A percentile compares a stretch with the other conserved stretches of the same genome.
Conservation (phyloP, 129 eudicot genomes). For the Sambucus nigra region DNA sequence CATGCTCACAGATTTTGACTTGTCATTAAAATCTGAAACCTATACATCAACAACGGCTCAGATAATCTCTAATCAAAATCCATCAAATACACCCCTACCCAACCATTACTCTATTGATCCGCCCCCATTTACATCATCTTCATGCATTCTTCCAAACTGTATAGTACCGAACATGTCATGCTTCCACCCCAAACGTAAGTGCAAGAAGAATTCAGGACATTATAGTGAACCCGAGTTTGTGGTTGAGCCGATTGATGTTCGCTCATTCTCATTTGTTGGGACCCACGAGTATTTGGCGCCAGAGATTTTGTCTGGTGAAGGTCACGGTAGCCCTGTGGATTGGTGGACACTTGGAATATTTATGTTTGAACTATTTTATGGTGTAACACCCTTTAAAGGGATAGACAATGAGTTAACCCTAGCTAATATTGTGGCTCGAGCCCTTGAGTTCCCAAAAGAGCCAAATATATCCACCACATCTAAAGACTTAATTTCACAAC, state of each 20-base stretch:
- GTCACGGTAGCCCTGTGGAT: slow-evolving; percentile 83
- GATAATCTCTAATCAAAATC: slow-evolving; percentile 53
- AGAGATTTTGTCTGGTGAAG: slow-evolving; percentile 74
- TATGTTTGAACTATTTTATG: slow-evolving; percentile 60
- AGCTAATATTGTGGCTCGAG: slow-evolving; percentile 67
- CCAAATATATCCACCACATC: slow-evolving; percentile 48
- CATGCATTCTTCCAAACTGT: no score
- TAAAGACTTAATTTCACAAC: slow-evolving; percentile 50
- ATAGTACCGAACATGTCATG: no score
- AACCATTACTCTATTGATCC: slow-evolving; percentile 47
- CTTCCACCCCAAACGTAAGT: no score
- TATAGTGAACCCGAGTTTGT: slow-evolving; percentile 67
- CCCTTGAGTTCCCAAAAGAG: slow-evolving; percentile 52
- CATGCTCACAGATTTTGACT: slow-evolving; percentile 74
- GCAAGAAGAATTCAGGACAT: slow-evolving; percentile 64
- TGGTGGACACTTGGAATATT: slow-evolving; percentile 89
- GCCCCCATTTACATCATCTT: slow-evolving; percentile 52
- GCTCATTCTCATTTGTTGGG: slow-evolving; percentile 80
- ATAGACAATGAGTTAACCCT: slow-evolving; percentile 60
- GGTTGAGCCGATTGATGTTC: slow-evolving; percentile 75
- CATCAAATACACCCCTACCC: slow-evolving; percentile 42
- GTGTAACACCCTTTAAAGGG: slow-evolving; percentile 75
- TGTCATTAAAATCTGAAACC: no score
- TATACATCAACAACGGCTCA: slow-evolving; percentile 57
- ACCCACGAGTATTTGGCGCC: slow-evolving; percentile 79